Percentiles rank a stretch among this genome's conserved stretches.
phyloP scores from a whole-genome alignment of 2,329 filamentous ascomycete genomes.

The Phialophora macrospora region DNA sequence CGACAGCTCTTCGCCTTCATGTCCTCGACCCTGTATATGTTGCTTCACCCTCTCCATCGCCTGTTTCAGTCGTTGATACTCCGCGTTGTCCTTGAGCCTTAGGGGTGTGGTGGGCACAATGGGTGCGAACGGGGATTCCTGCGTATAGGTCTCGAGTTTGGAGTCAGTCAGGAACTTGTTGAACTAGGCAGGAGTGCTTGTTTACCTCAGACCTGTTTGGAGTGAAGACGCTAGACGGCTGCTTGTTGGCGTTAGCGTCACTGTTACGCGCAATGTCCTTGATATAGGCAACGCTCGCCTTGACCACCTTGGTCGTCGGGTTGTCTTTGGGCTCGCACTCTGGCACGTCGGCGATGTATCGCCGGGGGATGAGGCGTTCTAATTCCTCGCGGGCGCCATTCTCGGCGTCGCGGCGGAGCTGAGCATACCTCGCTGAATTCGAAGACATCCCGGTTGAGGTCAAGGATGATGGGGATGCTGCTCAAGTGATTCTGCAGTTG shows the following conservation, averaged over 20 bases:
- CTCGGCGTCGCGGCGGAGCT: conserved; percentile 4
- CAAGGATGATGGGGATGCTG: neutral
- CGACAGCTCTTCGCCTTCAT: neutral
- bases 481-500: neutral
- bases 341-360: neutral
- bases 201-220: neutral
- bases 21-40: neutral
- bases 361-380: neutral
- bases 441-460: neutral
- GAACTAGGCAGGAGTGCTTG: neutral
- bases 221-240: neutral
- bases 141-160: neutral
- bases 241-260: neutral
- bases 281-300: conserved; percentile 9
- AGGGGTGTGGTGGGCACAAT: neutral
- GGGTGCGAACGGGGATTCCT: neutral
- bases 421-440: neutral
- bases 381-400: neutral
- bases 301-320: neutral
- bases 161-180: neutral
- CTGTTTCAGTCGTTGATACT: conserved; percentile 1
- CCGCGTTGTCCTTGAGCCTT: neutral
- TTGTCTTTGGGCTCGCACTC: neutral
- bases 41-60: conserved; percentile 1
- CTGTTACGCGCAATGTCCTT: neutral